phyloP scores from a whole-genome alignment of 2,329 filamentous ascomycete species.

The Arthrobotrys sinensis region DNA sequence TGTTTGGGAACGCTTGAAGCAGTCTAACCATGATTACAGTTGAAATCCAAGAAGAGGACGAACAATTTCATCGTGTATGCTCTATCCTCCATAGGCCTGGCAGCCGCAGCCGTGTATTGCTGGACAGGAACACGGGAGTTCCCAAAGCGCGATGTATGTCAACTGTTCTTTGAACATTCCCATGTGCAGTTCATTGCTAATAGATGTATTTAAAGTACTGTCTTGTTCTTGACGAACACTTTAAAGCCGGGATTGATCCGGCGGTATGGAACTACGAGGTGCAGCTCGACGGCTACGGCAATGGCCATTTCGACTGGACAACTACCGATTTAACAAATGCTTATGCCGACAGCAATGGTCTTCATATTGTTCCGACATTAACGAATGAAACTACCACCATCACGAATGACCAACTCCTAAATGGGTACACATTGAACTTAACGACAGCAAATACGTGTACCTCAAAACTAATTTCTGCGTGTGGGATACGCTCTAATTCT shows the following conservation, averaged over 20 bases:
- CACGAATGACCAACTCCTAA: conserved; percentile 38
- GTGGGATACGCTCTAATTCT: conserved; percentile 69
- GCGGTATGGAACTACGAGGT: conserved; percentile 72
- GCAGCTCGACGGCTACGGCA: conserved; percentile 68
- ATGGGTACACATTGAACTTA: conserved; percentile 70
- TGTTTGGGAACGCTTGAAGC: neutral
- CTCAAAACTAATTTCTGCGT: conserved; percentile 65
- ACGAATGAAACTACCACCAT: conserved; percentile 65
- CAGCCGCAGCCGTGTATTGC: conserved; percentile 38
- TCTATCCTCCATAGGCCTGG: conserved; percentile 7
- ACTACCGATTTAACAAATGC: conserved; percentile 70
- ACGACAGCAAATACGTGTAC: conserved; percentile 69
- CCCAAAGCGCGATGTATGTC: conserved; percentile 23
- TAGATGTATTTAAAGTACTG: conserved; percentile 68
- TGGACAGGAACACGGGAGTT: conserved; percentile 41
- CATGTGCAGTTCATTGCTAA: neutral
- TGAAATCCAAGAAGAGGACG: conserved; percentile 32
- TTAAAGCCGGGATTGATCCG: conserved; percentile 68
- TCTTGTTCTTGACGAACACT: conserved; percentile 71
- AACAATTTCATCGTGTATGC: conserved; percentile 34
- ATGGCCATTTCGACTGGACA: conserved; percentile 73
- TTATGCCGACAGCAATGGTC: conserved; percentile 70
- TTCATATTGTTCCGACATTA: conserved; percentile 73
- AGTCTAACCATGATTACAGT: conserved; percentile 19
- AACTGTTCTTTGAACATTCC: no score